Evolutionary conservation across 2,329 filamentous ascomycete species (phyloP).

Genomic region (Emergomyces pasteurianus): DNA sequence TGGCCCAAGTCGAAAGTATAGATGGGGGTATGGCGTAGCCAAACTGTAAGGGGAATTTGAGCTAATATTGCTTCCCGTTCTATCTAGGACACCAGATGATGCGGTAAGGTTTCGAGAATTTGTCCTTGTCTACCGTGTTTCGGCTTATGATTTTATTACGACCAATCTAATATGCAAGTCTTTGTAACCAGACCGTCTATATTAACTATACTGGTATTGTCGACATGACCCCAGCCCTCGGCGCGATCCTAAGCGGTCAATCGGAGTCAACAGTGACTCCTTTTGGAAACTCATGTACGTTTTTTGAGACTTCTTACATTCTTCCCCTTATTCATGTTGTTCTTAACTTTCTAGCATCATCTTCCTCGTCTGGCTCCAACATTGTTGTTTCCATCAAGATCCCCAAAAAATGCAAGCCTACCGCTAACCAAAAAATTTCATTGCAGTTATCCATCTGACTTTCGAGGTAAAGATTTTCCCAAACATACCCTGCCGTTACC

Average conservation of each 20-base stretch:
- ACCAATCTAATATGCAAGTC: constrained; percentile 2
- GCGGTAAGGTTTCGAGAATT: constrained; percentile 15
- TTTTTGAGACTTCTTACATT: background rate
- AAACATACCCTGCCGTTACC: background rate
- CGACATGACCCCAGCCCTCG: constrained; percentile 22
- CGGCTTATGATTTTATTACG: background rate
- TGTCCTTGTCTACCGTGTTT: background rate
- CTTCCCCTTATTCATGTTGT: background rate
- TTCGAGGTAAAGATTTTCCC: constrained; percentile 22
- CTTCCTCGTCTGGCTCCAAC: background rate
- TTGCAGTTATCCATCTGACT: constrained; percentile 26
- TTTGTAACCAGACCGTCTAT: constrained; percentile 17
- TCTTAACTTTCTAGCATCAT: background rate
- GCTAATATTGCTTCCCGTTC: background rate
- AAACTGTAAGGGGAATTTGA: background rate
- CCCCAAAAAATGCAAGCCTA: background rate
- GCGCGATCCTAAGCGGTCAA: constrained; percentile 22
- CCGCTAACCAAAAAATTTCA: background rate
- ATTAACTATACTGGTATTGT: constrained; percentile 32
- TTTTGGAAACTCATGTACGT: constrained; percentile 31
- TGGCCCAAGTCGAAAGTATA: too few species aligned
- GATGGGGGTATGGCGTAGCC: background rate
- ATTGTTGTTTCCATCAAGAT: background rate
- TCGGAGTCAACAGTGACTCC: constrained; percentile 24
- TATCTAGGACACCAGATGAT: constrained; percentile 21